Evolutionary conservation across 1,284 basidiomycete genomes (phyloP), one percentile per base, ranked within the genome.

Genomic region (Meira miltonrushii): DNA sequence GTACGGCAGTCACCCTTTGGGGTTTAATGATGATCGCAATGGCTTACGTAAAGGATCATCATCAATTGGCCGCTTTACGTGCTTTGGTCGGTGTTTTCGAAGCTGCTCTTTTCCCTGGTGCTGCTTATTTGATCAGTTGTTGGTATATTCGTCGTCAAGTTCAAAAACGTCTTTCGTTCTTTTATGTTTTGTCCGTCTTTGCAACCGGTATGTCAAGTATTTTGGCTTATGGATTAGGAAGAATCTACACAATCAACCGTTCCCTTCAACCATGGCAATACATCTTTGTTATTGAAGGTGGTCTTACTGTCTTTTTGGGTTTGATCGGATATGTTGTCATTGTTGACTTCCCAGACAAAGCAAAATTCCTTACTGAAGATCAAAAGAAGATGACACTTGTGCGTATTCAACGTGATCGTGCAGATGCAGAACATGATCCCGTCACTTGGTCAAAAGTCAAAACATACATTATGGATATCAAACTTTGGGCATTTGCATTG

Each of bases 61-160:
- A 69, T 25, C 60, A 61, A 39, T 71, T 82, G 17, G 74, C 77
- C 8, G 79, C 72, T 44, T 76, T 78, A 40, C 77, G 81, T 41
- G 73, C 78, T 7, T 61, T 82, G 1, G 68, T 82, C 40, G 82
- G 71, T 53, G 53, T 69, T 11, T 72, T 74, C 54, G 69, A 72
- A 49, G 71, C 71, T n/a, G 68, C 67, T 9, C 65, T 73, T 61
- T 75, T 74, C 64, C 72, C 69, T 11, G 67, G 69, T 10, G 76
- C 73, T 52, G 78, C 79, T 1, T 81, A 75, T 70, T 71, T 82
- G n/a, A 77, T 82, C 59, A 76, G 79, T 5, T 78, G 73, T 40
- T 82, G 81, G 81, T 82, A 82, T 68, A 79, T 80, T 0, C 79
- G 81, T 11, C 73, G 74, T 55, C 79, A 81, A 65, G 79, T 79